phyloP scores from a whole-genome alignment of 2,329 filamentous ascomycete species.

The Fusarium sp. region DNA sequence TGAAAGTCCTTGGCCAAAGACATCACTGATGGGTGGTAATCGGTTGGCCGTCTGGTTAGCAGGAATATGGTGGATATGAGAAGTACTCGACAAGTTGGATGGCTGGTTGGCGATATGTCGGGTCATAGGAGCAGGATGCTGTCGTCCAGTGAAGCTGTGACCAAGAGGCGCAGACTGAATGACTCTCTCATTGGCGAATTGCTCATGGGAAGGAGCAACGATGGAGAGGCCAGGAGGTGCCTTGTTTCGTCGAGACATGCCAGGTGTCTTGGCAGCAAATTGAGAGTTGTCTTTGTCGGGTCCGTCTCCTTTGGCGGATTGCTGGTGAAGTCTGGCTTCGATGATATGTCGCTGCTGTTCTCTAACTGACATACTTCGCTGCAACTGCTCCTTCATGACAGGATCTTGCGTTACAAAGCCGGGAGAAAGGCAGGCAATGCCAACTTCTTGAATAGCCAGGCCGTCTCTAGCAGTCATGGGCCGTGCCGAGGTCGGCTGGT shows the following conservation, averaged over 20 bases:
- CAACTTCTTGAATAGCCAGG: conserved; percentile 89
- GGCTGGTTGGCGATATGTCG: conserved; percentile 84
- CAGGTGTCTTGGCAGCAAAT: conserved; percentile 76
- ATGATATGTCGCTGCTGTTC: conserved; percentile 97
- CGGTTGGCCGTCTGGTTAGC: conserved; percentile 91
- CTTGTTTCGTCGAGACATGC: conserved; percentile 78
- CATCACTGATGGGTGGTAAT: conserved; percentile 91
- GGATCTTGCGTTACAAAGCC: conserved; percentile 97
- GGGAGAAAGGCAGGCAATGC: conserved; percentile 91
- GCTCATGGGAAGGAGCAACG: conserved; percentile 90
- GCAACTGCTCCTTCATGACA: conserved; percentile 94
- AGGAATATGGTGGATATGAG: conserved; percentile 90
- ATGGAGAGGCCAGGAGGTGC: conserved; percentile 92
- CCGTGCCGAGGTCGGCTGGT: conserved; percentile 70
- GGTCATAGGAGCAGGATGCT: conserved; percentile 79
- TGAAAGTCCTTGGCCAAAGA: conserved; percentile 84
- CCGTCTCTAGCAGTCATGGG: conserved; percentile 84
- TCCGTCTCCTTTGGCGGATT: conserved; percentile 81
- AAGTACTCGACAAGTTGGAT: conserved; percentile 83
- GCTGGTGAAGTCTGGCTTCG: conserved; percentile 88
- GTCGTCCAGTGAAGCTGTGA: conserved; percentile 93
- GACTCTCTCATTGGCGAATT: conserved; percentile 92
- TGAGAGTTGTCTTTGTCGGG: conserved; percentile 65
- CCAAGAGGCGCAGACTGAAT: conserved; percentile 96
- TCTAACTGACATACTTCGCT: conserved; percentile 90